Evolutionary conservation across 2,329 filamentous ascomycete species (phyloP).

Genomic region (Curvularia hawaiiensis): DNA sequence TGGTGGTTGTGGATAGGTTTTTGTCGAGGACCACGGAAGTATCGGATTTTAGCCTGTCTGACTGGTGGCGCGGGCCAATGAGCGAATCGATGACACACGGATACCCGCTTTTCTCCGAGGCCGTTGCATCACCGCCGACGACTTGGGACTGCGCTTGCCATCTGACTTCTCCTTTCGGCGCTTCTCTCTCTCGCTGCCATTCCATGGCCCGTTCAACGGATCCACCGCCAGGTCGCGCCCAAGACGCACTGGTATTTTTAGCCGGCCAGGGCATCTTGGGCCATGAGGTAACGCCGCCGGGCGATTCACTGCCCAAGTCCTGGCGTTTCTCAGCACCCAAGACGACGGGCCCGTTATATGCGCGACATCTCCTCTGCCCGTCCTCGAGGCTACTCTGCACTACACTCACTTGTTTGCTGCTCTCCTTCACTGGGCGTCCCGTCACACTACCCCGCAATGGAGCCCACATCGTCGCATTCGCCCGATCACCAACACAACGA

Average conservation of each 20-base stretch:
- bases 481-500: constrained; percentile 19
- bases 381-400: background rate
- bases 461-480: constrained; percentile 21
- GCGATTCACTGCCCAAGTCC: constrained; percentile 2
- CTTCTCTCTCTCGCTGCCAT: constrained; percentile 4
- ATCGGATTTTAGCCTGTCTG: constrained; percentile 9
- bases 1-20: constrained; percentile 9
- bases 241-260: constrained; percentile 8
- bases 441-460: constrained; percentile 17
- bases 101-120: constrained; percentile 3
- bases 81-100: constrained; percentile 10
- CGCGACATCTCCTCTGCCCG: background rate
- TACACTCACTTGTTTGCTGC: background rate
- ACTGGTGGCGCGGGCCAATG: constrained; percentile 1
- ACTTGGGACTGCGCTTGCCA: constrained; percentile 8
- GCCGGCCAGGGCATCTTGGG: background rate
- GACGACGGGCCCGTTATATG: background rate
- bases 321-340: constrained; percentile 3
- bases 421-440: background rate
- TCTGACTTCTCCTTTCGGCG: constrained; percentile 13
- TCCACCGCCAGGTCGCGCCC: constrained; percentile 14
- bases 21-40: constrained; percentile 3
- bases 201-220: constrained; percentile 2
- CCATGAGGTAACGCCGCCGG: constrained; percentile 4
- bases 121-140: constrained; percentile 15